These are phyloP conservation scores for Diplocarpon mali DNA, from an alignment of 2,329 filamentous ascomycete species.

Conservation along the genomic window DNA sequence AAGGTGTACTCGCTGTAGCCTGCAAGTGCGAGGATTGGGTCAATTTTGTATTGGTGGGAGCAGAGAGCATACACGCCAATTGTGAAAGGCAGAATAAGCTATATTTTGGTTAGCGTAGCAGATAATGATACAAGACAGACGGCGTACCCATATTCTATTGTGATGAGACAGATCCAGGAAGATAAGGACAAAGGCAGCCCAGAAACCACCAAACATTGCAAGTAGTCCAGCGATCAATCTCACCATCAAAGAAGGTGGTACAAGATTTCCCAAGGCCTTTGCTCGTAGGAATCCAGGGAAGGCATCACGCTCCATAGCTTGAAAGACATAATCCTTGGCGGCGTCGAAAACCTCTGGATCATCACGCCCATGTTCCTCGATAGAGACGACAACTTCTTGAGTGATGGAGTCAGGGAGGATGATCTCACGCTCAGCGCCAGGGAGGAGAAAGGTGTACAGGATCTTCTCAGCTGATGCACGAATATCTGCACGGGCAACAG, in stretches of 20 bases:
- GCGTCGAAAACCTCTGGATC: slow-evolving; percentile 96
- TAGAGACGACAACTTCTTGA: slow-evolving; percentile 71
- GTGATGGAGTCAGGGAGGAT: slow-evolving; percentile 82
- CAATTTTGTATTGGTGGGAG: slow-evolving; percentile 91
- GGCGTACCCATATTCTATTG: slow-evolving; percentile 74
- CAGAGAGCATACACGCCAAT: slow-evolving; percentile 79
- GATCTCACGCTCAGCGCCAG: slow-evolving; percentile 93
- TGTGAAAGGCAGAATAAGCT: slow-evolving; percentile 82
- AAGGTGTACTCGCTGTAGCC: slow-evolving; percentile 95
- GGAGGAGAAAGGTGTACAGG: slow-evolving; percentile 91
- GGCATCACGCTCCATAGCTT: slow-evolving; percentile 99
- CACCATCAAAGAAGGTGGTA: slow-evolving; percentile 80
- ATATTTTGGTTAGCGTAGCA: no score
- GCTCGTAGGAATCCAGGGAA: slow-evolving; percentile 92
- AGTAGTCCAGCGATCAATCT: slow-evolving; percentile 77
- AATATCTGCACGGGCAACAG: slow-evolving; percentile 80
- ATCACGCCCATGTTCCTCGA: slow-evolving; percentile 84
- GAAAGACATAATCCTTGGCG: slow-evolving; percentile 98
- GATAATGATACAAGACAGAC: not conserved
- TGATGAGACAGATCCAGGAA: slow-evolving; percentile 68
- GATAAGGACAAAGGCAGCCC: slow-evolving; percentile 87
- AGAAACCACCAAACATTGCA: slow-evolving; percentile 83
- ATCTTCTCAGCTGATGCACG: slow-evolving; percentile 94
- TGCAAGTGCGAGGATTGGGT: slow-evolving; percentile 79
- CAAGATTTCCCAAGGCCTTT: slow-evolving; percentile 91